Conservation (phyloP, 306 rosid species). For the Lotus japonicus region DNA sequence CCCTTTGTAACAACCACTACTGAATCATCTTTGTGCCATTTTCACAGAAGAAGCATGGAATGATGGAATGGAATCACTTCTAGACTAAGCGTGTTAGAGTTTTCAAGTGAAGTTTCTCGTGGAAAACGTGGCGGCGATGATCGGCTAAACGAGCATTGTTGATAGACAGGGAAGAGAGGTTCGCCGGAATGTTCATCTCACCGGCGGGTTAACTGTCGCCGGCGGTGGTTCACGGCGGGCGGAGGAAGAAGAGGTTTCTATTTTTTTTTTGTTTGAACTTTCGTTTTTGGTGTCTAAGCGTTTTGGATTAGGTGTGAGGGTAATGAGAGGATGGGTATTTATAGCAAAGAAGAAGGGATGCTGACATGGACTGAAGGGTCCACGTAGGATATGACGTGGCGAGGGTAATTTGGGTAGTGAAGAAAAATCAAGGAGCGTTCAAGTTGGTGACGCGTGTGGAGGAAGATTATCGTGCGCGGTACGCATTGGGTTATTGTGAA, state of each 20-base stretch:
- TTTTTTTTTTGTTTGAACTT: neutral
- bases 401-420: neutral
- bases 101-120: constrained; percentile 30
- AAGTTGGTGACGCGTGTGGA: constrained; percentile 33
- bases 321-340: constrained; percentile 18
- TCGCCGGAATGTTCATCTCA: constrained; percentile 66
- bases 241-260: neutral
- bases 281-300: neutral
- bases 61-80: constrained; percentile 16
- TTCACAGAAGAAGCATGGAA: constrained; percentile 15
- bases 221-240: neutral
- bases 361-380: constrained; percentile 34
- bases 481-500: neutral
- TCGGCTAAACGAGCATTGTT: constrained; percentile 53
- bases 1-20: neutral
- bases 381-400: constrained; percentile 36
- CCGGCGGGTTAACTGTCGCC: constrained; percentile 41
- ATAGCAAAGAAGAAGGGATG: constrained; percentile 25
- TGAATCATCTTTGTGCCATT: constrained; percentile 23
- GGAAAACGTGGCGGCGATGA: constrained; percentile 73
- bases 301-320: constrained; percentile 20
- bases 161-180: neutral
- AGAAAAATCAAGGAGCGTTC: constrained; percentile 3
- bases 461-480: constrained; percentile 3
- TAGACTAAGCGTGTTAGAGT: constrained; percentile 20